Conservation (phyloP, 1,139 yeast genomes). For the Lodderomyces orthopsilosis region DNA sequence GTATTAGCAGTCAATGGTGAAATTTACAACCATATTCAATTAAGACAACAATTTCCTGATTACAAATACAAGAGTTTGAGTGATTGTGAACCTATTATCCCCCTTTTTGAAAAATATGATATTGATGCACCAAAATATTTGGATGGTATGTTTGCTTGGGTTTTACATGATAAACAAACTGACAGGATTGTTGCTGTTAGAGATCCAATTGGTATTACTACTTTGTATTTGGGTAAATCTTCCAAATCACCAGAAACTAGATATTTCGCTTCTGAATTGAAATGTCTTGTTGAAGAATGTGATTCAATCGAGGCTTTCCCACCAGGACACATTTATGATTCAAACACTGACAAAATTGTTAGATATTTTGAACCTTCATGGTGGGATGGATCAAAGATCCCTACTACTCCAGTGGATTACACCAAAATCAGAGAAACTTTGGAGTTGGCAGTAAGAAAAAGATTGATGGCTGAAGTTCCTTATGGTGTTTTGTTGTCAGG, state of each 20-base stretch:
- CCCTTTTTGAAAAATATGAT: slow-evolving; percentile 82
- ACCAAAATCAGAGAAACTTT: slow-evolving; percentile 70
- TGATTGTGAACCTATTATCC: slow-evolving; percentile 97
- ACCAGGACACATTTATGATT: slow-evolving; percentile 96
- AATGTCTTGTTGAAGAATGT: slow-evolving; percentile 91
- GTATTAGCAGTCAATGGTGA: slow-evolving; percentile 93
- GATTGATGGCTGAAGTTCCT: slow-evolving; percentile 99
- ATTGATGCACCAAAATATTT: slow-evolving; percentile 86
- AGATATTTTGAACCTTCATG: slow-evolving; percentile 90
- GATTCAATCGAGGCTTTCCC: slow-evolving; percentile 93
- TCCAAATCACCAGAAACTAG: slow-evolving; percentile 70
- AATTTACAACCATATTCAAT: slow-evolving; percentile 90
- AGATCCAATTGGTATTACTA: slow-evolving; percentile 97
- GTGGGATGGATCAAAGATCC: slow-evolving; percentile 82
- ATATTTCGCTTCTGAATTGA: slow-evolving; percentile 90
- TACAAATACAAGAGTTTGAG: slow-evolving; percentile 82
- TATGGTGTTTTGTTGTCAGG: slow-evolving; percentile 96
- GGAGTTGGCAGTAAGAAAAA: slow-evolving; percentile 95
- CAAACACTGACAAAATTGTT: slow-evolving; percentile 77
- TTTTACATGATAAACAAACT: slow-evolving; percentile 73
- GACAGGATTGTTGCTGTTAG: slow-evolving; percentile 95
- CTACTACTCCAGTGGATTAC: slow-evolving; percentile 72
- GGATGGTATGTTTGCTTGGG: slow-evolving; percentile 99
- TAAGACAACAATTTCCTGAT: slow-evolving; percentile 70
- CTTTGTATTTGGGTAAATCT: slow-evolving; percentile 89